These are phyloP conservation scores for Citrus unshiu DNA, from an alignment of 345 rosid genomes.

Conservation along the genomic window DNA sequence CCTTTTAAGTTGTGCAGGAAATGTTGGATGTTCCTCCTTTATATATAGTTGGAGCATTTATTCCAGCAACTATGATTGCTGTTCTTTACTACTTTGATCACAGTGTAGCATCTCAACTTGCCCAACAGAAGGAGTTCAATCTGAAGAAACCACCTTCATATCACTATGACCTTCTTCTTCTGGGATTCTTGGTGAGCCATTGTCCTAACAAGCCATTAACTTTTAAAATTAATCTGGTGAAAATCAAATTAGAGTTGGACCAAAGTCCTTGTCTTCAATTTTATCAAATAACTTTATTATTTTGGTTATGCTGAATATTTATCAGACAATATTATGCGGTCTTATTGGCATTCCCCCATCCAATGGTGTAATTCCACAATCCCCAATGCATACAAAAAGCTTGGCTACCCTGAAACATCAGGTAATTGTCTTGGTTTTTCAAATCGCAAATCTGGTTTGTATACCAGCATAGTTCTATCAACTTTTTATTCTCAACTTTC, in stretches of 20 bases:
- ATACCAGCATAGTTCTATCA: background rate
- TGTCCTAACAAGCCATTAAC: background rate
- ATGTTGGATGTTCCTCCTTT: slow-evolving; percentile 53
- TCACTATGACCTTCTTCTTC: slow-evolving; percentile 59
- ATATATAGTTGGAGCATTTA: slow-evolving; percentile 56
- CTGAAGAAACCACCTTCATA: slow-evolving; percentile 62
- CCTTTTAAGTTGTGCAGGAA: slow-evolving; percentile 31
- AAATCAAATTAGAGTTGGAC: background rate
- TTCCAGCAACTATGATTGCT: slow-evolving; percentile 70
- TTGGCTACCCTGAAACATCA: slow-evolving; percentile 91
- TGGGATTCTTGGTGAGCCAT: slow-evolving; percentile 47
- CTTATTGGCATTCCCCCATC: slow-evolving; percentile 96
- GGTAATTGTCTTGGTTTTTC: slow-evolving; percentile 33
- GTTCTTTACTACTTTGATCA: slow-evolving; percentile 69
- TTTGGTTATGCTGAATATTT: background rate
- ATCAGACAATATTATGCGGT: slow-evolving; percentile 80
- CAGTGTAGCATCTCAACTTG: slow-evolving; percentile 65
- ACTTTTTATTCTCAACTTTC: background rate
- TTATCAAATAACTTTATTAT: background rate
- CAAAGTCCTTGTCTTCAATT: background rate
- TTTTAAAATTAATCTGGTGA: background rate
- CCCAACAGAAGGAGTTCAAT: slow-evolving; percentile 63
- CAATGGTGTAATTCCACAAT: slow-evolving; percentile 96
- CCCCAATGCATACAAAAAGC: slow-evolving; percentile 98
- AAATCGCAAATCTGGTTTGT: slow-evolving; percentile 10